Evolutionary conservation across 2,329 filamentous ascomycete species (phyloP).

Genomic region (Zarea fungicola): DNA sequence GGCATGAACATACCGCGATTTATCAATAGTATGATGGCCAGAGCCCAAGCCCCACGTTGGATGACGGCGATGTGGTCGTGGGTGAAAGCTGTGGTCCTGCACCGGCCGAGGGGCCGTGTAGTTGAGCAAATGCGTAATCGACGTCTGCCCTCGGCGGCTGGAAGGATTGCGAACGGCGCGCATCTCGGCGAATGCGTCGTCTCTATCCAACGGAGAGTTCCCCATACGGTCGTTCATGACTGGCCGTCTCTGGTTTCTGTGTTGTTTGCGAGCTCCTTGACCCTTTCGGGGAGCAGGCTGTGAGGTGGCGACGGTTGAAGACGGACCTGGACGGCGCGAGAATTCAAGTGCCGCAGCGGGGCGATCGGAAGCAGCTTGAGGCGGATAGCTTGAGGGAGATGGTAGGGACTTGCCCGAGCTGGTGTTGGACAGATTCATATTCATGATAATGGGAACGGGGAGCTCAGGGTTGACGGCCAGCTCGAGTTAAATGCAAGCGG

Average conservation of each 20-base stretch:
- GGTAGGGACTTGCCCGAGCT: slow-evolving; percentile 48
- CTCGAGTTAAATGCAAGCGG: slow-evolving; percentile 8
- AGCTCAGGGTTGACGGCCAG: slow-evolving; percentile 1
- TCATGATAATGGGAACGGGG: slow-evolving; percentile 24
- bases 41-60: slow-evolving; percentile 81
- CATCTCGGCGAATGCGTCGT: slow-evolving; percentile 83
- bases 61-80: slow-evolving; percentile 60
- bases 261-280: slow-evolving; percentile 73
- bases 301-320: slow-evolving; percentile 21
- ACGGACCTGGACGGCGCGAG: slow-evolving; percentile 41
- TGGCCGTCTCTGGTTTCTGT: slow-evolving; percentile 75
- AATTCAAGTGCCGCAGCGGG: slow-evolving; percentile 45
- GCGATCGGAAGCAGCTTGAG: slow-evolving; percentile 36
- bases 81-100: slow-evolving; percentile 48
- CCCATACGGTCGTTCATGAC: slow-evolving; percentile 35
- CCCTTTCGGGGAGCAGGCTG: slow-evolving; percentile 60
- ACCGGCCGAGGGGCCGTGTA: slow-evolving; percentile 75
- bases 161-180: slow-evolving; percentile 51
- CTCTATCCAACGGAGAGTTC: slow-evolving; percentile 53
- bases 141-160: slow-evolving; percentile 86
- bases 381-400: slow-evolving; percentile 35
- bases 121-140: slow-evolving; percentile 94
- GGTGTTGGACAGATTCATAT: slow-evolving; percentile 31
- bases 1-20: slow-evolving; percentile 84
- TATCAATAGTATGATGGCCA: slow-evolving; percentile 85